phyloP scores from a whole-genome alignment of 805 yeast species.

The Candida sphagnicola region DNA sequence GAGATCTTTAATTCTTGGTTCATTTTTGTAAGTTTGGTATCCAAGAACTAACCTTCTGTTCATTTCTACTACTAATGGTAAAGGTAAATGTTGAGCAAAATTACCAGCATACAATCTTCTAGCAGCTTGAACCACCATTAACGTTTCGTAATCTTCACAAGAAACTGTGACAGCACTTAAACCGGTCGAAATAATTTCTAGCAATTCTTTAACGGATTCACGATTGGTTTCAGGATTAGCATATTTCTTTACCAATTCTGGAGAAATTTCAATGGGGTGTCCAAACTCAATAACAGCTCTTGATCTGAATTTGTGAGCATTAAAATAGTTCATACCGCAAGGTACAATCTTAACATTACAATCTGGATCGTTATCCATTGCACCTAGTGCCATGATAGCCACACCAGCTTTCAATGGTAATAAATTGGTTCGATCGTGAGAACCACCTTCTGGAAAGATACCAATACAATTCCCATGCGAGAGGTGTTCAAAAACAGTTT shows the following conservation, averaged over 20 bases:
- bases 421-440: slow-evolving; percentile 90
- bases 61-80: slow-evolving; percentile 84
- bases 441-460: slow-evolving; percentile 97
- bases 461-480: slow-evolving; percentile 81
- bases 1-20: slow-evolving; percentile 60
- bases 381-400: slow-evolving; percentile 96
- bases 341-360: slow-evolving; percentile 87
- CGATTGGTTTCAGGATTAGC: slow-evolving; percentile 60
- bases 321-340: slow-evolving; percentile 96
- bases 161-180: slow-evolving; percentile 82
- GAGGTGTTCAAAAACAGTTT: slow-evolving; percentile 79
- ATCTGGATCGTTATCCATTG: slow-evolving; percentile 72
- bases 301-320: slow-evolving; percentile 91
- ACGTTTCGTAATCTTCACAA: slow-evolving; percentile 83
- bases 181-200: slow-evolving; percentile 69
- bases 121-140: slow-evolving; percentile 88
- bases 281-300: slow-evolving; percentile 96
- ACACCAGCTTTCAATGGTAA: slow-evolving; percentile 96
- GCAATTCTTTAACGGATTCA: slow-evolving; percentile 67
- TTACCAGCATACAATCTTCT: slow-evolving; percentile 83
- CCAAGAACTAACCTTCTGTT: slow-evolving; percentile 84
- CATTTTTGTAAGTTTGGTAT: slow-evolving; percentile 67
- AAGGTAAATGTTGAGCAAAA: slow-evolving; percentile 64
- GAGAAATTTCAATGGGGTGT: slow-evolving; percentile 64
- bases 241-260: slow-evolving; percentile 60